Conservation (phyloP, 2,329 filamentous ascomycete species). For the Fusarium sp. region DNA sequence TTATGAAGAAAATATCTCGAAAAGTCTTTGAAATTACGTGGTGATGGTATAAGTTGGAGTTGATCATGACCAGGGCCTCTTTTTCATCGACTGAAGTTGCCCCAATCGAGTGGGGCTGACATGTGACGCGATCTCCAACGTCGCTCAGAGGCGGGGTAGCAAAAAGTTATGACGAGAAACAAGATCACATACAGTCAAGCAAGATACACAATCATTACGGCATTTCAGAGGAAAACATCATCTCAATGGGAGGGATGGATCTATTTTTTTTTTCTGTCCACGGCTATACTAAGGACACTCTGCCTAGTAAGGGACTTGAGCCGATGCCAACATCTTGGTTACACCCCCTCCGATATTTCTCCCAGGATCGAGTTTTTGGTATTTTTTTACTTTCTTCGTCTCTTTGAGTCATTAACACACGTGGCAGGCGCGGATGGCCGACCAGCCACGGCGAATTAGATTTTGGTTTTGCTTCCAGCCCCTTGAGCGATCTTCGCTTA, state of each 20-base stretch:
- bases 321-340: conserved; percentile 36
- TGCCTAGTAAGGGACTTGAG: conserved; percentile 37
- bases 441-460: conserved; percentile 38
- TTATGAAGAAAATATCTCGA: conserved; percentile 4
- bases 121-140: conserved; percentile 5
- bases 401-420: conserved; percentile 44
- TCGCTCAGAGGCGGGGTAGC: conserved; percentile 1
- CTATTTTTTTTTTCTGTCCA: conserved; percentile 41
- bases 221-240: background rate
- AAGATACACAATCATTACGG: background rate
- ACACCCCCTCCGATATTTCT: conserved; percentile 42
- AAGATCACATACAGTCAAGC: background rate
- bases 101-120: conserved; percentile 1
- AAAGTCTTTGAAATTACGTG: background rate
- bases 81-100: background rate
- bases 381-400: conserved; percentile 39
- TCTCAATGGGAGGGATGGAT: conserved; percentile 42
- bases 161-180: background rate
- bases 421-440: conserved; percentile 20
- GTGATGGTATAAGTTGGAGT: background rate
- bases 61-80: background rate
- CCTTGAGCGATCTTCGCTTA: conserved; percentile 50
- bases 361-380: conserved; percentile 39
- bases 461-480: conserved; percentile 41
- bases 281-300: conserved; percentile 42